Evolutionary conservation across 345 rosid species (phyloP).

Genomic region (Microcos paniculata): DNA sequence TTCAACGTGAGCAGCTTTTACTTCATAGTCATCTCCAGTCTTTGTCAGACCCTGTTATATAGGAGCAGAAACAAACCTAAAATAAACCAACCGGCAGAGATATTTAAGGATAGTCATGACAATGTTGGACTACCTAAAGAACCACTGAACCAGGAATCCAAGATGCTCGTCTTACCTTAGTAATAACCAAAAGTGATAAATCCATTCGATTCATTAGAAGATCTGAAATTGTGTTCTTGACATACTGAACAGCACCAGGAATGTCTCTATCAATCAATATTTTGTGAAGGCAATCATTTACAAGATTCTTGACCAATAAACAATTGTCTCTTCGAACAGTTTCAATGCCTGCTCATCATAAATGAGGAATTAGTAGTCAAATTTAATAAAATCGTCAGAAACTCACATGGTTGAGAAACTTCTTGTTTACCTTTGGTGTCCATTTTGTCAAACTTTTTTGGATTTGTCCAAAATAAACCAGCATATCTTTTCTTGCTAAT

Average conservation of each 20-base stretch:
- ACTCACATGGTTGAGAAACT: slow-evolving; percentile 17
- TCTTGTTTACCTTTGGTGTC: slow-evolving; percentile 80
- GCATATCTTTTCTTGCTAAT: slow-evolving; percentile 99
- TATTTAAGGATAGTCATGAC: not conserved
- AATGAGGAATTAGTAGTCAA: slow-evolving; percentile 15
- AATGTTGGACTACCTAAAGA: not conserved
- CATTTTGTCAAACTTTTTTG: slow-evolving; percentile 86
- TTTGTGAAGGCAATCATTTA: slow-evolving; percentile 89
- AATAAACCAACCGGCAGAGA: slow-evolving; percentile 9
- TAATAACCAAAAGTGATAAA: slow-evolving; percentile 93
- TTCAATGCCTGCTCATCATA: slow-evolving; percentile 72
- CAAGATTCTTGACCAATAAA: slow-evolving; percentile 90
- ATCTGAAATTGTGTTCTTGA: slow-evolving; percentile 88
- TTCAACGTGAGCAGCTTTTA: slow-evolving; percentile 93
- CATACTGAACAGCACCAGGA: slow-evolving; percentile 85
- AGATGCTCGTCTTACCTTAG: slow-evolving; percentile 56
- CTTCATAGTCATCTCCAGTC: slow-evolving; percentile 94
- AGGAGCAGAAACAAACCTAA: slow-evolving; percentile 17
- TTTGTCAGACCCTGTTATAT: slow-evolving; percentile 84
- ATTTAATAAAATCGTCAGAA: slow-evolving; percentile 2
- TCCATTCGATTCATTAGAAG: slow-evolving; percentile 99
- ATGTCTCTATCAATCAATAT: slow-evolving; percentile 82
- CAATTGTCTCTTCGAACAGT: slow-evolving; percentile 99
- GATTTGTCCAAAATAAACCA: slow-evolving; percentile 91
- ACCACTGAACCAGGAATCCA: slow-evolving; percentile 19